phyloP scores from a whole-genome alignment of 768 basidiomycete species.

The Hemileccinum impolitum region DNA sequence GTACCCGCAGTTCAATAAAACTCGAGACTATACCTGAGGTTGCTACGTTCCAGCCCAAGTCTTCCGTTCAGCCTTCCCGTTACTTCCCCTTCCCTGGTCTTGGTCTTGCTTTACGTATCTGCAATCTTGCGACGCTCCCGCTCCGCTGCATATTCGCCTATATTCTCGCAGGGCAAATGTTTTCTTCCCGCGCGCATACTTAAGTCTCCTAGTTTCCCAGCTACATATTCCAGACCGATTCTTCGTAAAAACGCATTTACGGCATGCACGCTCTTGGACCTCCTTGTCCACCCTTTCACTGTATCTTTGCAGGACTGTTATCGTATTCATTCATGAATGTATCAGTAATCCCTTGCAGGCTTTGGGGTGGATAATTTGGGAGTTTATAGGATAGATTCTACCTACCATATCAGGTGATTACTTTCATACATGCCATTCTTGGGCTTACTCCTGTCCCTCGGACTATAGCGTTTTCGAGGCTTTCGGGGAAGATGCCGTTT shows the following conservation, averaged over 20 bases:
- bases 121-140: slow-evolving; percentile 29
- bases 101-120: slow-evolving; percentile 26
- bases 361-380: background rate
- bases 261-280: slow-evolving; percentile 9
- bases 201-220: slow-evolving; percentile 13
- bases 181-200: slow-evolving; percentile 16
- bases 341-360: slow-evolving; percentile 12
- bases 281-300: background rate
- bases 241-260: slow-evolving; percentile 1
- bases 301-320: slow-evolving; percentile 9
- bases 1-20: slow-evolving; percentile 22
- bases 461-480: background rate
- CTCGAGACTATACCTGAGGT: slow-evolving; percentile 41
- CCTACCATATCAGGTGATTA: slow-evolving; percentile 28
- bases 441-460: slow-evolving; percentile 15
- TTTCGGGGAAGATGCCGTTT: slow-evolving; percentile 5
- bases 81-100: slow-evolving; percentile 27
- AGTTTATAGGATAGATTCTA: slow-evolving; percentile 9
- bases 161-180: slow-evolving; percentile 24
- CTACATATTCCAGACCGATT: background rate
- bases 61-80: slow-evolving; percentile 5
- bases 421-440: slow-evolving; percentile 26
- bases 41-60: slow-evolving; percentile 27
- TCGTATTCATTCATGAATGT: slow-evolving; percentile 14
- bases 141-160: slow-evolving; percentile 23